A percentile compares a stretch with the other conserved stretches of the same genome.
Evolutionary conservation across 176 grass and related monocot species (phyloP).

Genomic region (Eragrostis nindensis): DNA sequence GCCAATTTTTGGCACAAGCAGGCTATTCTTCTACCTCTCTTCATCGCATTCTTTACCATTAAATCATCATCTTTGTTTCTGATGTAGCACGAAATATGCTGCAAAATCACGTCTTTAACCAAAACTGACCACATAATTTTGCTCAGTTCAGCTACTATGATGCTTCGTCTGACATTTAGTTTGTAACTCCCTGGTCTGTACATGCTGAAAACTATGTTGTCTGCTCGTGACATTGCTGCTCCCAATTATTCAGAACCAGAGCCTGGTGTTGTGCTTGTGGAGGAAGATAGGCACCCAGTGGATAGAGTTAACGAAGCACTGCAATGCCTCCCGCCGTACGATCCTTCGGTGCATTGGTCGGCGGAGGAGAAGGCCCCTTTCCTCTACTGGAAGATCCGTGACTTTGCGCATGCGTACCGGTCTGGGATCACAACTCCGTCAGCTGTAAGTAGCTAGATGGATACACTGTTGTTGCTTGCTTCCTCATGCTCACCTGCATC

Average conservation of each 20-base stretch:
- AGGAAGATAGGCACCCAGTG: slow-evolving; percentile 66
- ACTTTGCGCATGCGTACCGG: slow-evolving; percentile 87
- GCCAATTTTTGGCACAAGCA: neutral
- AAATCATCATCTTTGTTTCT: neutral
- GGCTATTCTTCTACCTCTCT: neutral
- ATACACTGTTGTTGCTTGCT: neutral
- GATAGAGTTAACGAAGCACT: slow-evolving; percentile 60
- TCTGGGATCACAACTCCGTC: slow-evolving; percentile 70
- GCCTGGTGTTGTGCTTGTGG: slow-evolving; percentile 54
- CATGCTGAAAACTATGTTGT: neutral
- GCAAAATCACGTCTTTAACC: neutral
- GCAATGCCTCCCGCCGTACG: slow-evolving; percentile 49
- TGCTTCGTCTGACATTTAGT: too few relatives aligned
- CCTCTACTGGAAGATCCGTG: slow-evolving; percentile 93
- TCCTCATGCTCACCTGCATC: neutral
- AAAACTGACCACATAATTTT: neutral
- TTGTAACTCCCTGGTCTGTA: neutral
- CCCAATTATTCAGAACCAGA: slow-evolving; percentile 65
- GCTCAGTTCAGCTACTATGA: neutral
- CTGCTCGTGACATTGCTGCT: neutral
- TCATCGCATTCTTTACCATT: neutral
- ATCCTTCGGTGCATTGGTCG: slow-evolving; percentile 41
- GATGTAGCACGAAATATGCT: neutral
- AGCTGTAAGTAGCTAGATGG: slow-evolving; percentile 45
- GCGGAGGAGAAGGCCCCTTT: slow-evolving; percentile 54